Evolutionary conservation across 2,329 filamentous ascomycete genomes (phyloP), one percentile per base, ranked within the genome.

Genomic region (Alternaria triticina): DNA sequence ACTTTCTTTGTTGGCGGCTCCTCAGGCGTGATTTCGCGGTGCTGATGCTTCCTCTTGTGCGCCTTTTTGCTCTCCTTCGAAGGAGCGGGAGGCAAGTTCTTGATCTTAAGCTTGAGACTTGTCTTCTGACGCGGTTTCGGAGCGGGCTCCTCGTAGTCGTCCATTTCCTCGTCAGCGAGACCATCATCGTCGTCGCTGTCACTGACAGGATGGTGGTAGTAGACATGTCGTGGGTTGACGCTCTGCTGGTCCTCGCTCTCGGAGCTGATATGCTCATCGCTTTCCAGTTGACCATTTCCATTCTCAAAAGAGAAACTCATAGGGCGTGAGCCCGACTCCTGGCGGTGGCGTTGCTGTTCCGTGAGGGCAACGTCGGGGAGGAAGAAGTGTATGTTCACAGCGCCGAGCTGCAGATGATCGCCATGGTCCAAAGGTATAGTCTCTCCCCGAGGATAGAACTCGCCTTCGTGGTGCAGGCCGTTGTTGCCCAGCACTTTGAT

Each of bases 291-390:
- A 44, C 87, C 86, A 62, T 87, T 84, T 0, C 86, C 85, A 73
- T 87, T 86, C 72, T 91, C 89, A 70, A 92, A 92, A 59, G 90
- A 89, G 65, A 92, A 90, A 76, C 89, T 92, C 89, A 92, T 92
- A 67, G 89, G 83, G 65, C 84, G 85, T 40, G 74, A 82, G 28
- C 82, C 81, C 5, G 80, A 79, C 54, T 88, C 86, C 57, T 87
- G 85, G 17, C 84, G 77, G 27, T 83, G 81, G 2, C 82, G 80
- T 54, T 81, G 76, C 52, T 87, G 83, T 66, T 90, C 87, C 6
- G 86, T 76, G 28, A 78, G 67, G 3, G 74, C 75, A 10, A 77
- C 70, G 47, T 80, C 77, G 45, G 91, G 92, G 67, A 94, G 87
- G 47, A 88, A 82, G 76, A 94, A 94, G 13, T 81, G 82, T 66